Base-by-base conservation (phyloP, 208 protist species). In the Leishmania gerbilli region DNA sequence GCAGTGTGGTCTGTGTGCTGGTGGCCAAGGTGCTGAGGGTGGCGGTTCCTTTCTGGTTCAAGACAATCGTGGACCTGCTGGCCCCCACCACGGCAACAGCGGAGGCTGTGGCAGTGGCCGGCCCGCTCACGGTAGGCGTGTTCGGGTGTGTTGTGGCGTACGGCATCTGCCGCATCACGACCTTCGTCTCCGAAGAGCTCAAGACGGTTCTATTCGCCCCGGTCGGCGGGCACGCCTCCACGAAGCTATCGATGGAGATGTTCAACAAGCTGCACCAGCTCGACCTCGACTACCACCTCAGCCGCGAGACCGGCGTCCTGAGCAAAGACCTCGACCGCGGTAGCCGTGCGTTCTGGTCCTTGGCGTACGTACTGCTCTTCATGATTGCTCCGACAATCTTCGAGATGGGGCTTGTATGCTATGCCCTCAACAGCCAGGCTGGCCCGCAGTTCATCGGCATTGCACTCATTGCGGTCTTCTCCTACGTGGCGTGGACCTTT, bases 361-460 rank as follows among this genome's bases (percentile, higher is more conserved):
- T 98, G 74, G 87, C 96, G 17, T 97, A 95, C 84, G 85, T 91
- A 21, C 81, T 98, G 55, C 88, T 99, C 31, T 99, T 99, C 83
- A 91, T 98, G 89, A 88, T 99, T 56, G 79, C 97, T 21, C 97
- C 97, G n/a, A 98, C 95, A 24, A 83, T 83, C n/a, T 97, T 99
- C 81, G 97, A 99, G 84, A 94, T 98, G 87, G 74, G 75, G 15
- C 88, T 99, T n/a, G 96, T 98, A 60, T 98, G 95, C 77, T 89
- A 80, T 56, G 94, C 95, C 34, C 90, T 99, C n/a, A 86, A 98
- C 81, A 88, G 80, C 19, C 89, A 94, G 76, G 93, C 92, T 6
- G 97, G 96, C 4, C 76, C 88, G 71, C 84, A 91, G 82, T 98
- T 98, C 87, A 95, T 97, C 76, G 78, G 77, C 45, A 98, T 96